These are phyloP conservation scores for Candolleomyces efflorescens DNA, from an alignment of 768 basidiomycete genomes.

Conservation along the genomic window DNA sequence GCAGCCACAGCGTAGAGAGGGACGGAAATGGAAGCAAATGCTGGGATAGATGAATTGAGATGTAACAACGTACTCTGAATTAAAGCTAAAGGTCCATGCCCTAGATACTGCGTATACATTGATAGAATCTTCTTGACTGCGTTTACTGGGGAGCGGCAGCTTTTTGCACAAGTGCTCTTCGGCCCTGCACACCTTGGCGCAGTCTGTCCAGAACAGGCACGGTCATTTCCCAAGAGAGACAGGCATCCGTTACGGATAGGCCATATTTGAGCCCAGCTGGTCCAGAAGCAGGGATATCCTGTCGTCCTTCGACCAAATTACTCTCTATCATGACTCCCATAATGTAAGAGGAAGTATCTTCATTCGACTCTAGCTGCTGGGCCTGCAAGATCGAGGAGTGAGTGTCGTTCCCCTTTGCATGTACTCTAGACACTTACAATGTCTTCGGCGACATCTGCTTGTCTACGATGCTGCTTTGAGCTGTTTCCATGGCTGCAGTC, in stretches of 20 bases:
- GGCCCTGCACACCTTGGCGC: constrained; percentile 81
- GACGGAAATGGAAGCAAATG: too few relatives aligned
- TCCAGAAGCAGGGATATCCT: constrained; percentile 75
- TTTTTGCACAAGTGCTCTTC: constrained; percentile 48
- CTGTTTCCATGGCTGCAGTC: constrained; percentile 98
- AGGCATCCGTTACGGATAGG: constrained; percentile 85
- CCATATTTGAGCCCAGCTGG: constrained; percentile 75
- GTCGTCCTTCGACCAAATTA: constrained; percentile 83
- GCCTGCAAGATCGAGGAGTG: constrained; percentile 39
- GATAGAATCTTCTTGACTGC: too few relatives aligned
- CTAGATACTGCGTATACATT: too few relatives aligned
- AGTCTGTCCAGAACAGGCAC: constrained; percentile 78
- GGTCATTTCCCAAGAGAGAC: constrained; percentile 88
- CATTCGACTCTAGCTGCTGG: constrained; percentile 57
- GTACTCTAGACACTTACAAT: constrained; percentile 55
- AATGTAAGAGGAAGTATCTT: constrained; percentile 67
- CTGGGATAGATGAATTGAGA: too few relatives aligned
- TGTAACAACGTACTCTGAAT: too few relatives aligned
- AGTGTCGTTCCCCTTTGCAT: constrained; percentile 8
- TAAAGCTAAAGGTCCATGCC: too few relatives aligned
- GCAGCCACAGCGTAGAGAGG: background rate
- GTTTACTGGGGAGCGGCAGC: constrained; percentile 11
- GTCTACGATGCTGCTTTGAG: constrained; percentile 85
- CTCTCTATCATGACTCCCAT: constrained; percentile 97
- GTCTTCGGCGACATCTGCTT: constrained; percentile 85